Evolutionary conservation across 2,329 filamentous ascomycete species (phyloP), one percentile per base, ranked within the genome.

Genomic region (Aspergillus versicolor): DNA sequence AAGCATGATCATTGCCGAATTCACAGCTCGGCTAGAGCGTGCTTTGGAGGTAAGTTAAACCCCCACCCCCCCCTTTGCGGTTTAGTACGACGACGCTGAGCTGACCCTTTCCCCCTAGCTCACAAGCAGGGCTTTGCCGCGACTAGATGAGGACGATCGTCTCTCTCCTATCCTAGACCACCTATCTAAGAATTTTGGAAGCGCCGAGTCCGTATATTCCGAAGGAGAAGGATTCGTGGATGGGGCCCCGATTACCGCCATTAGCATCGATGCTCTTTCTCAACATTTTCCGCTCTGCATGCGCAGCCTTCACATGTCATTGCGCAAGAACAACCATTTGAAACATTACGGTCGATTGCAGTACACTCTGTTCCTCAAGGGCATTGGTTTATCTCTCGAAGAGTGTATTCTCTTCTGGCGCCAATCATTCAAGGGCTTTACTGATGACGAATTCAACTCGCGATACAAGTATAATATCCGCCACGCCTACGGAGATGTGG

Each of bases 381-480:
- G 94, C 42, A 91, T 97, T 58, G 94, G 94, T 0, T 80, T 99
- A 27, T 91, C 85, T 61, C 79, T 99, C n/a, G 92, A 97, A 69
- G 93, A 99, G 74, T 91, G 87, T 65, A 83, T 99, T 22, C 66
- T 91, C 12, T 99, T 99, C 79, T 99, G 94, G 94, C 88, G 94
- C 11, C 84, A 86, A 61, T 81, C 84, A 27, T 97, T 99, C 83
- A 87, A 86, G 71, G 89, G 91, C 64, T 86, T 95, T 62, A 92
- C 90, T 0, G 94, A 97, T 68, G 93, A 97, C 68, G 88, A 88
- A 37, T 99, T 97, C 82, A 95, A 95, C 76, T 97, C 97, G 71
- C 92, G 97, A 71, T 97, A 99, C 77, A 85, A 90, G 44, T 99
- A 99, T 82, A 97, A 99, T 72, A 85, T 97, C 57, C 89, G 92